Percentiles rank a stretch among this genome's conserved stretches.
phyloP scores from a whole-genome alignment of 805 yeast species.

The Grigorovia humatica region DNA sequence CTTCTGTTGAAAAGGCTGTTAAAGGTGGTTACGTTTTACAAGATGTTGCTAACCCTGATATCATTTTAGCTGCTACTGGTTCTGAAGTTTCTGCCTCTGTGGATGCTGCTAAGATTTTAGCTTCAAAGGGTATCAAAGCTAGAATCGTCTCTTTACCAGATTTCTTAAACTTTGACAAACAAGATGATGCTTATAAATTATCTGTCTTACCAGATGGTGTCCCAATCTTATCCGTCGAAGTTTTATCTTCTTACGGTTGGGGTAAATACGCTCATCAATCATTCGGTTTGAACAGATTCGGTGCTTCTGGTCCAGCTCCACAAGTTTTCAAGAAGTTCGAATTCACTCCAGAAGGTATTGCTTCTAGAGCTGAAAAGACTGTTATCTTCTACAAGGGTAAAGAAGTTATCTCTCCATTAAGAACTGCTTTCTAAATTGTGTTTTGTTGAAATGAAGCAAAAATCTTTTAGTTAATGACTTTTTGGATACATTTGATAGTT shows the following conservation, averaged over 20 bases:
- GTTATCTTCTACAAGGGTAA: slow-evolving; percentile 75
- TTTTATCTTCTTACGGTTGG: slow-evolving; percentile 87
- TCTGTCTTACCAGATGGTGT: slow-evolving; percentile 90
- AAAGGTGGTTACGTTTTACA: slow-evolving; percentile 89
- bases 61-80: slow-evolving; percentile 83
- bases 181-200: slow-evolving; percentile 68
- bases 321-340: slow-evolving; percentile 78
- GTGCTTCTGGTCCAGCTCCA: slow-evolving; percentile 87
- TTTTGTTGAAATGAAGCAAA: neutral
- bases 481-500: neutral
- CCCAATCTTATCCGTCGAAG: slow-evolving; percentile 91
- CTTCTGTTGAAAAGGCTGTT: slow-evolving; percentile 79
- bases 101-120: slow-evolving; percentile 68
- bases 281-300: slow-evolving; percentile 90
- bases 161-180: slow-evolving; percentile 79
- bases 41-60: slow-evolving; percentile 47
- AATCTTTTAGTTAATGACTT: neutral
- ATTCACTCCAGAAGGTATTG: slow-evolving; percentile 89
- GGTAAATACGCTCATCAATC: slow-evolving; percentile 91
- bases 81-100: slow-evolving; percentile 79
- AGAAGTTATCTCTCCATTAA: slow-evolving; percentile 62
- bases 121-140: slow-evolving; percentile 44
- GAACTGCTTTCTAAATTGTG: slow-evolving; percentile 39
- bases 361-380: slow-evolving; percentile 72
- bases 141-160: slow-evolving; percentile 90